phyloP scores from a whole-genome alignment of 306 rosid genomes.

The Vigna unguiculata region DNA sequence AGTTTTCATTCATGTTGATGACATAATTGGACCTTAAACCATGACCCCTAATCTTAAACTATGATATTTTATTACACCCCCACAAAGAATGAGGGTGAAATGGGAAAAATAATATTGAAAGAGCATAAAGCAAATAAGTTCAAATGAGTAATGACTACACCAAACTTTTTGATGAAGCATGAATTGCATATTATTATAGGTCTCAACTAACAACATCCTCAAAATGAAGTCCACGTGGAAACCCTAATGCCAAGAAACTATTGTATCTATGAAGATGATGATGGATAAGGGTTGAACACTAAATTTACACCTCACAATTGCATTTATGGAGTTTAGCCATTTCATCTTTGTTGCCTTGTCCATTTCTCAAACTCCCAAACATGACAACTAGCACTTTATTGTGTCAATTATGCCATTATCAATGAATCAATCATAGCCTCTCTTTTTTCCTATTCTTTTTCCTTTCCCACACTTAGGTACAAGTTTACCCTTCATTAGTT shows the following conservation, averaged over 20 bases:
- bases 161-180: slow-evolving; percentile 1
- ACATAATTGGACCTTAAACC: neutral
- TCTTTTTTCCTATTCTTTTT: neutral
- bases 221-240: neutral
- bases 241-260: neutral
- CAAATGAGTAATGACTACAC: neutral
- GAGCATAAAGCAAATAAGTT: neutral
- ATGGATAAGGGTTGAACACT: neutral
- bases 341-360: neutral
- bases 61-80: neutral
- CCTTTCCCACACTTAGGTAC: neutral
- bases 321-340: neutral
- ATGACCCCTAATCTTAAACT: neutral
- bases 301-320: neutral
- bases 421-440: neutral
- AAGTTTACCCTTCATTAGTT: neutral
- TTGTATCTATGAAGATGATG: neutral
- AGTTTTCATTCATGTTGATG: neutral
- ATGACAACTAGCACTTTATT: neutral
- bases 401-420: neutral
- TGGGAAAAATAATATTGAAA: neutral
- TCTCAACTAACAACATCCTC: neutral
- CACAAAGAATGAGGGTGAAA: slow-evolving; percentile 3
- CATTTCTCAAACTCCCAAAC: no score
- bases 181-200: neutral